These are phyloP conservation scores for Russula emetica DNA, from an alignment of 768 basidiomycete species.

Conservation along the genomic window DNA sequence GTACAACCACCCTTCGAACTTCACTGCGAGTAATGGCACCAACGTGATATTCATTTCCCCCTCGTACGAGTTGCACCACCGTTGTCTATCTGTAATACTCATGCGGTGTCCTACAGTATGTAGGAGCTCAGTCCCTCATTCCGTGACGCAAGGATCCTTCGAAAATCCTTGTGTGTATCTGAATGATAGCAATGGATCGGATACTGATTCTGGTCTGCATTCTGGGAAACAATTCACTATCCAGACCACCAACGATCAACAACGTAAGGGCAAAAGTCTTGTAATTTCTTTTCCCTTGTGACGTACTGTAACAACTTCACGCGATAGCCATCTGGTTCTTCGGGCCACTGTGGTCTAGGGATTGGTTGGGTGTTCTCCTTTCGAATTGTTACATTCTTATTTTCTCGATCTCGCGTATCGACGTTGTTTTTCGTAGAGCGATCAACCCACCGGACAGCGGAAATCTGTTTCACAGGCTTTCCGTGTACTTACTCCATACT, in stretches of 20 bases:
- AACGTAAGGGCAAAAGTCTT: slow-evolving; percentile 39
- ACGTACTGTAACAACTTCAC: neutral
- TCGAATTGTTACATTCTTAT: neutral
- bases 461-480: slow-evolving; percentile 27
- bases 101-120: neutral
- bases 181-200: slow-evolving; percentile 37
- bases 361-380: slow-evolving; percentile 42
- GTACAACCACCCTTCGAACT: slow-evolving; percentile 45
- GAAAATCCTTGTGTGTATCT: slow-evolving; percentile 39
- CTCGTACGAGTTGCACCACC: slow-evolving; percentile 31
- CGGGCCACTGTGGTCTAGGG: slow-evolving; percentile 46
- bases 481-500: neutral
- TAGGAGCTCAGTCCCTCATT: slow-evolving; percentile 28
- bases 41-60: slow-evolving; percentile 53
- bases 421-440: slow-evolving; percentile 25
- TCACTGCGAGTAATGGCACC: slow-evolving; percentile 48
- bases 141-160: slow-evolving; percentile 36
- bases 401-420: neutral
- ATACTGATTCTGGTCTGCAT: slow-evolving; percentile 54
- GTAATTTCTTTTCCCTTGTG: neutral
- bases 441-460: slow-evolving; percentile 48
- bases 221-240: slow-evolving; percentile 42
- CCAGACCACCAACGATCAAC: slow-evolving; percentile 45
- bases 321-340: slow-evolving; percentile 48
- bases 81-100: neutral